phyloP scores from a whole-genome alignment of 1,284 basidiomycete species.

The Apiotrichum gracile region DNA sequence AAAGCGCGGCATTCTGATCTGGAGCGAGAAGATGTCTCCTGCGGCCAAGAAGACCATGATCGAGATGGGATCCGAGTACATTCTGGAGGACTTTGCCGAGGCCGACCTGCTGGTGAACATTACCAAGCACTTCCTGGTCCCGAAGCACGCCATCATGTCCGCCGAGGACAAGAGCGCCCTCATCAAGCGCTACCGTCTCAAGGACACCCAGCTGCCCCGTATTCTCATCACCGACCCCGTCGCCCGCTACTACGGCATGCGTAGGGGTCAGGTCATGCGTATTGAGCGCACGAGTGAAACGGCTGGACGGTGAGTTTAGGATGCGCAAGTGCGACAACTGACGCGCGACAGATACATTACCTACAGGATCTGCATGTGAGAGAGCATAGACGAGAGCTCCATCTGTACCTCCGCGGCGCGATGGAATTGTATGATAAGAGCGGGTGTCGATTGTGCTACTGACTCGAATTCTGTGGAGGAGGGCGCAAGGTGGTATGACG shows the following conservation, averaged over 20 bases:
- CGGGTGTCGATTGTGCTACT: neutral
- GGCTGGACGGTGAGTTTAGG: slow-evolving; percentile 64
- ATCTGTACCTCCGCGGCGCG: neutral
- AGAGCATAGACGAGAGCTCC: neutral
- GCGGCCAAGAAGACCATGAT: slow-evolving; percentile 93
- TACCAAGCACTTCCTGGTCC: slow-evolving; percentile 90
- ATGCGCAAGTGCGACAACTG: neutral
- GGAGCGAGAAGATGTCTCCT: slow-evolving; percentile 92
- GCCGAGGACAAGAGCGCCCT: slow-evolving; percentile 80
- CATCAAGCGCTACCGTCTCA: slow-evolving; percentile 89
- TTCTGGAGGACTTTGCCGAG: slow-evolving; percentile 94
- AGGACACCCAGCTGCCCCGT: slow-evolving; percentile 95
- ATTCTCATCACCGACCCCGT: slow-evolving; percentile 96
- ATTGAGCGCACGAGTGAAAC: slow-evolving; percentile 97
- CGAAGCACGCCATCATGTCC: slow-evolving; percentile 82
- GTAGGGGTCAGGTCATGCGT: slow-evolving; percentile 94
- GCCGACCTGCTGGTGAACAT: slow-evolving; percentile 96
- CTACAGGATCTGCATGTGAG: slow-evolving; percentile 47
- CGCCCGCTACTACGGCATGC: slow-evolving; percentile 92
- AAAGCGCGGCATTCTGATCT: slow-evolving; percentile 87
- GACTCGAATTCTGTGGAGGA: too few species aligned
- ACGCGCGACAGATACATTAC: slow-evolving; percentile 39
- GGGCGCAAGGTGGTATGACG: neutral
- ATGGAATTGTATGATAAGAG: slow-evolving; percentile 8
- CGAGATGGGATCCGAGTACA: slow-evolving; percentile 77